Evolutionary conservation across 2,329 filamentous ascomycete species (phyloP), one percentile per base, ranked within the genome.

Genomic region (Cercospora citrullina): DNA sequence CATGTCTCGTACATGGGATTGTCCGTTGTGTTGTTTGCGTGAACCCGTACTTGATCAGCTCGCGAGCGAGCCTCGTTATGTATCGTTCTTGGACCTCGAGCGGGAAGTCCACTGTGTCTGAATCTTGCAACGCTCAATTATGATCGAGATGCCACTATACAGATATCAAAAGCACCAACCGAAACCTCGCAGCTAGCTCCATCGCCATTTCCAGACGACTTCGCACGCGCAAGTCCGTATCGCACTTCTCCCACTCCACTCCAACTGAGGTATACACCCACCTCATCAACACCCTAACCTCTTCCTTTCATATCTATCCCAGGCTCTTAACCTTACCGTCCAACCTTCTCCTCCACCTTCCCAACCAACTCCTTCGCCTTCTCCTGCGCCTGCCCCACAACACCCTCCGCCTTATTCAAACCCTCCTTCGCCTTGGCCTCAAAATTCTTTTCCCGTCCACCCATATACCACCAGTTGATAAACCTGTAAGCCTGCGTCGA

Each of bases 401-500:
- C 67, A n/a, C 61, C 71, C 67, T 68, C 69, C 53, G 72, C 69
- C 58, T 39, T 68, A 12, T 65, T 62, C 66, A 77, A 51, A 4
- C 77, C 79, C 65, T 79, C 77, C 73, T 81, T 80, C 21, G 79
- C 80, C 77, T 79, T 77, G 16, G 75, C 68, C 69, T 77, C 74
- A 60, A 80, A 59, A 31, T 72, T 69, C 73, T 80, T 75, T 65
- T 85, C 82, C 70, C 78, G 72, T 31, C 83, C 83, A 21, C 83
- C 83, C 70, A 83, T 71, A 64, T 85, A 81, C 85, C 85, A 88
- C 80, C 88, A 88, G 74, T 85, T 84, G 70, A 88, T 69, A 76
- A 87, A 90, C 64, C 88, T 82, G 80, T 89, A 89, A 21, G 83
- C 87, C 77, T 90, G 88, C 33, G 84, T 85, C 55, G 82, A 72